Evolutionary conservation across 805 yeast species (phyloP), one percentile per base, ranked within the genome.

Genomic region (Saitoella complicata): DNA sequence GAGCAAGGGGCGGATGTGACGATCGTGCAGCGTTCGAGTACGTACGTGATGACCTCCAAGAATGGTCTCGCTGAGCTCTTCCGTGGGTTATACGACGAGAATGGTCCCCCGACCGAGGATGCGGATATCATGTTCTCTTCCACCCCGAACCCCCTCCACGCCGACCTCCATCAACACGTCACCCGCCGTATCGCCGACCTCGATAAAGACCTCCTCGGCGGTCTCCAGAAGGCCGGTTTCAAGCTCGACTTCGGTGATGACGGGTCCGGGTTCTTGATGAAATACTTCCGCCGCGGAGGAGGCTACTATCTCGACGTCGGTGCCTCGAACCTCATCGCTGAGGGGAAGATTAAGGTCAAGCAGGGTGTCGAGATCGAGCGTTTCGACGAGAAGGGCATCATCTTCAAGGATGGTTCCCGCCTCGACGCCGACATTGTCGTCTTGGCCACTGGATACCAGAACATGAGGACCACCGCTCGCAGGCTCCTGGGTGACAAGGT

Each of bases 281-380:
- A 64, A 39, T 64, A 63, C 47, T 57, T 53, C 48, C 56, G 68
- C 43, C 59, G 65, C 52, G 70, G 69, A 32, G 69, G 70, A 1
- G 71, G 71, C 34, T 67, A 67, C 48, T 67, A 67, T 51, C 64
- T 67, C 42, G 71, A 67, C 47, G 69, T 65, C 40, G 71, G 71
- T 5, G 62, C 67, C 46, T 62, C 70, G 35, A 59, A 57, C 38
- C 52, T 65, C 46, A 64, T 67, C 46, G 55, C 56, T 35, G 65
- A 67, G 8, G 67, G 63, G n/a, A 59, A 59, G 45, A 59, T 67
- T 44, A 51, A 54, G 10, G 52, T 67, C 38, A 59, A 64, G 49
- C 62, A 61, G 45, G 66, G 66, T 5, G 49, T 44, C 29, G 52
- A 53, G 12, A 57, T 67, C 32, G 55, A 58, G 38, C 47, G 53